Evolutionary conservation across 2,329 filamentous ascomycete species (phyloP).

Genomic region (Mollisia scopiformis): DNA sequence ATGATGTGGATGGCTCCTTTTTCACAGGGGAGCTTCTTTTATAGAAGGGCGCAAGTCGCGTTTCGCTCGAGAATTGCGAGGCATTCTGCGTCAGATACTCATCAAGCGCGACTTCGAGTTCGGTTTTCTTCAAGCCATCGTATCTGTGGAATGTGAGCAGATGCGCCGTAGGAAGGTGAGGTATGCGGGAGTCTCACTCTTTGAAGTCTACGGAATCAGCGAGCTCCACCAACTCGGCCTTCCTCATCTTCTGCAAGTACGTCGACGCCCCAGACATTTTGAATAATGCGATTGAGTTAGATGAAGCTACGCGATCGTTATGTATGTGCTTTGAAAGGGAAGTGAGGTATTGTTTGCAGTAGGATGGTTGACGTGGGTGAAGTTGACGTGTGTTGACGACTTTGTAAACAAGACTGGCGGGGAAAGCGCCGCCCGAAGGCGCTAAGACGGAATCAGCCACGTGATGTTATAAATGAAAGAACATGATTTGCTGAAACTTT

Average conservation of each 20-base stretch:
- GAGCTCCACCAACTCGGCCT: constrained; percentile 76
- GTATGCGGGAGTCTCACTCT: constrained; percentile 58
- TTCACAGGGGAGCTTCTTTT: constrained; percentile 66
- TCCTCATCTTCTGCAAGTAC: constrained; percentile 82
- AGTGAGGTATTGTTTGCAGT: too few relatives aligned
- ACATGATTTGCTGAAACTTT: neutral
- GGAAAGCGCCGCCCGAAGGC: neutral
- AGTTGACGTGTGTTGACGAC: too few relatives aligned
- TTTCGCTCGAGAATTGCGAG: constrained; percentile 63
- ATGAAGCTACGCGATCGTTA: constrained; percentile 49
- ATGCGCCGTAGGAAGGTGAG: constrained; percentile 9
- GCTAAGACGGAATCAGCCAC: neutral
- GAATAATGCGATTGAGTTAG: constrained; percentile 42
- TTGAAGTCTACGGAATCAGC: constrained; percentile 69
- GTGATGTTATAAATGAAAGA: neutral
- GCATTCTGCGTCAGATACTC: constrained; percentile 72
- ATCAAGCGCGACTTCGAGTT: constrained; percentile 77
- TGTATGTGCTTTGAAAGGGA: constrained; percentile 20
- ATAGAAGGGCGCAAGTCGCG: constrained; percentile 76
- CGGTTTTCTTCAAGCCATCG: constrained; percentile 73
- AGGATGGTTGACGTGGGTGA: too few relatives aligned
- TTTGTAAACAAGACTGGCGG: neutral
- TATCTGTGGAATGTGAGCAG: constrained; percentile 52
- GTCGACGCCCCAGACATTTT: constrained; percentile 67
- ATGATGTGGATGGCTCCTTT: constrained; percentile 45